phyloP scores from a whole-genome alignment of 106 monocot species.

The Dioscorea dumetorum region DNA sequence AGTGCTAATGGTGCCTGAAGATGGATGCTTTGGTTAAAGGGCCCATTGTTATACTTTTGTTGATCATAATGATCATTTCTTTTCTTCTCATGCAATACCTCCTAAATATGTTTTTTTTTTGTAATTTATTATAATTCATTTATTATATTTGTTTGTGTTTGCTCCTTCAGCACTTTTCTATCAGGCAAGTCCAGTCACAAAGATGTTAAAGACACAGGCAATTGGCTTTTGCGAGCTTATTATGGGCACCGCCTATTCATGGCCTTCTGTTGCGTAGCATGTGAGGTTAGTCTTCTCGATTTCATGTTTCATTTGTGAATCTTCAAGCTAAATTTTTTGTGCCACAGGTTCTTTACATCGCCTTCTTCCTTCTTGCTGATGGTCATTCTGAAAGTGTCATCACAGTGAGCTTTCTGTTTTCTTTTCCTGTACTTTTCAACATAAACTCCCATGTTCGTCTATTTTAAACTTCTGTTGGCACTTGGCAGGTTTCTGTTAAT shows the following conservation, averaged over 20 bases:
- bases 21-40: too few relatives aligned
- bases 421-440: not conserved
- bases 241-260: slow-evolving; percentile 78
- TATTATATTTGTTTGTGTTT: slow-evolving; percentile 1
- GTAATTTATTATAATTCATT: not conserved
- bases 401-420: slow-evolving; percentile 34
- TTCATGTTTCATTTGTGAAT: not conserved
- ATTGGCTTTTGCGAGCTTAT: slow-evolving; percentile 81
- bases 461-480: not conserved
- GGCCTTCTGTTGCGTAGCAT: slow-evolving; percentile 94
- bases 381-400: slow-evolving; percentile 45
- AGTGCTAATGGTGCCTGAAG: too few relatives aligned
- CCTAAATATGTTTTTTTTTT: too few relatives aligned
- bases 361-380: slow-evolving; percentile 64
- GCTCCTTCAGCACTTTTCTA: slow-evolving; percentile 65
- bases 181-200: slow-evolving; percentile 92
- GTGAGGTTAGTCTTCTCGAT: slow-evolving; percentile 46
- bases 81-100: too few relatives aligned
- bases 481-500: slow-evolving; percentile 43
- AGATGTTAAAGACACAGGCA: slow-evolving; percentile 77
- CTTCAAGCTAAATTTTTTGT: not conserved
- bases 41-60: too few relatives aligned
- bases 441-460: not conserved
- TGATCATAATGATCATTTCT: too few relatives aligned
- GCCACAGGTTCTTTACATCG: slow-evolving; percentile 76